Percentiles rank a stretch among this genome's conserved stretches.
These are phyloP conservation scores for Daldinia loculata DNA, from an alignment of 495 filamentous ascomycete species.

Conservation along the genomic window DNA sequence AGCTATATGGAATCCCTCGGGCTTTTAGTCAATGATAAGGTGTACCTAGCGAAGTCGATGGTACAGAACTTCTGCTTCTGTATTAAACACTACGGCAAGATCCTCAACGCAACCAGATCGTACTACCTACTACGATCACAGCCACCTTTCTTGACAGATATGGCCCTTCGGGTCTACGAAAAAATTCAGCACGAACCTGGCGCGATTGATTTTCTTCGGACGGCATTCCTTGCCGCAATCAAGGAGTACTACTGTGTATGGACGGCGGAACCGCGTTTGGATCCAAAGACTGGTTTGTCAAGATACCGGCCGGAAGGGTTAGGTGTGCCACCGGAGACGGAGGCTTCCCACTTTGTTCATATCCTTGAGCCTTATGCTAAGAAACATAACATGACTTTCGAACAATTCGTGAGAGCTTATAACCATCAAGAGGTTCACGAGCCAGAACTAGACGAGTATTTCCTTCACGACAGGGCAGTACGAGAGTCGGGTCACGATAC, in stretches of 20 bases:
- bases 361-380: slow-evolving; percentile 85
- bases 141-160: slow-evolving; percentile 96
- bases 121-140: slow-evolving; percentile 96
- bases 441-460: slow-evolving; percentile 92
- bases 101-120: slow-evolving; percentile 93
- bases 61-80: slow-evolving; percentile 96
- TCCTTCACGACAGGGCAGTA: slow-evolving; percentile 92
- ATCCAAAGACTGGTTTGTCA: slow-evolving; percentile 82
- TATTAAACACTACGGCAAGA: slow-evolving; percentile 97
- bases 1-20: slow-evolving; percentile 96
- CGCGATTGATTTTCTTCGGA: slow-evolving; percentile 77
- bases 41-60: slow-evolving; percentile 89
- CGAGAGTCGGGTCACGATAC: slow-evolving; percentile 98
- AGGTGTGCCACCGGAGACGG: slow-evolving; percentile 94
- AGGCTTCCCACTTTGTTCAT: slow-evolving; percentile 86
- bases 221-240: slow-evolving; percentile 86
- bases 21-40: slow-evolving; percentile 79
- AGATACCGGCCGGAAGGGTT: slow-evolving; percentile 88
- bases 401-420: slow-evolving; percentile 86
- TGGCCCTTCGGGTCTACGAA: slow-evolving; percentile 90
- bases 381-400: slow-evolving; percentile 81
- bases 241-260: slow-evolving; percentile 96
- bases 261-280: slow-evolving; percentile 80
- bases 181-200: slow-evolving; percentile 82
- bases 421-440: slow-evolving; percentile 80